Evolutionary conservation across 352 stramenopile genomes (phyloP), one percentile per base, ranked within the genome.

Genomic region (Phytophthora sp.): DNA sequence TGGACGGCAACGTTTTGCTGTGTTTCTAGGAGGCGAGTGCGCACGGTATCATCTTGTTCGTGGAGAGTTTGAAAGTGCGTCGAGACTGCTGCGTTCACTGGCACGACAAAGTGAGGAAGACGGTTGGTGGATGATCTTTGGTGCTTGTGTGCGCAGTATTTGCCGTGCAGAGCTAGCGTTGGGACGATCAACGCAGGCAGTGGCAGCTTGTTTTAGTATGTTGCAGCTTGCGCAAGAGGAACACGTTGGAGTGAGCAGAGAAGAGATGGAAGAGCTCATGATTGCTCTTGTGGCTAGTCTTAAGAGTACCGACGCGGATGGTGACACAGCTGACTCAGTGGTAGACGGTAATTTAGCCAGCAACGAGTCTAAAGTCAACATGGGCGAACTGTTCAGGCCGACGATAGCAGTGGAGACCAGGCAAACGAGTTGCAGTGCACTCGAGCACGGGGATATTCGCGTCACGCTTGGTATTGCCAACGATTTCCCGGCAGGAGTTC

Each of bases 1-100:
- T 30, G 84, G 84, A 4, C 73, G 84, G 2, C 83, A 92, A 49
- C 84, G 86, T 12, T 89, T 95, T 59, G 86, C 86, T 1, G 81
- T 93, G 11, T 95, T 90, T 63, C 74, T 95, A 8, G 84, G 78
- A 5, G 80, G 66, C 3, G 78, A 95, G 35, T 94, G 86, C 39
- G 84, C 84, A 18, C 70, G 55, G 3, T 91, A 90, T n/a, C 76
- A 93, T 46, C 56, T 87, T 7, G 67, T 63, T 13, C 72, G 79
- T 24, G 68, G 66, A 1, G 80, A 90, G 41, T 91, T 84, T 33
- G 82, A 91, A 52, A 89, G 73, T 31, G 84, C 84, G 3, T 91
- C 81, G 0, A 71, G 81, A 6, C 58, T 92, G 2, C 76, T 92
- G n/a, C 80, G 84, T 4, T 89, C 82, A 0, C 78, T 91, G 8